phyloP scores from a whole-genome alignment of 2,329 filamentous ascomycete genomes.

The Fusarium paranaense region DNA sequence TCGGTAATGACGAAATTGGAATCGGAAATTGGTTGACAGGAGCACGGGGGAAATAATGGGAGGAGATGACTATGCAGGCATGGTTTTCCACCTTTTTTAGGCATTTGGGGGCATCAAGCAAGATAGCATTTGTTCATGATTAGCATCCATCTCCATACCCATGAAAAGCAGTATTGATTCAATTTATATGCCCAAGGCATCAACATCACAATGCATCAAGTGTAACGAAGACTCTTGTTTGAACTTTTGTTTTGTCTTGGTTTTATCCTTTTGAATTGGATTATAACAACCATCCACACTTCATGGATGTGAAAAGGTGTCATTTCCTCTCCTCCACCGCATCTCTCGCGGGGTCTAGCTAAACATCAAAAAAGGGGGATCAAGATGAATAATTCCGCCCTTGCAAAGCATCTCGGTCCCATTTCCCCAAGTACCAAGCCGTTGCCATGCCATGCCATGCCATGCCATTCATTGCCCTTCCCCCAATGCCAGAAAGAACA shows the following conservation, averaged over 20 bases:
- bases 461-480: background rate
- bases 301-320: constrained; percentile 8
- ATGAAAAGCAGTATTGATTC: background rate
- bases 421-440: constrained; percentile 12
- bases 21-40: constrained; percentile 11
- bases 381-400: background rate
- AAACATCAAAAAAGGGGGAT: constrained; percentile 1
- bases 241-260: background rate
- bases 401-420: constrained; percentile 1
- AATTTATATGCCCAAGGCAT: background rate
- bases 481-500: constrained; percentile 13
- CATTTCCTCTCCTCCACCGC: constrained; percentile 9
- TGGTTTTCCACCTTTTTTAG: constrained; percentile 23
- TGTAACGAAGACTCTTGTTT: background rate
- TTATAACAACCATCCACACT: constrained; percentile 4
- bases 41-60: constrained; percentile 11
- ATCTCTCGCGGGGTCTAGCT: constrained; percentile 21
- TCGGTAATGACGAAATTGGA: constrained; percentile 22
- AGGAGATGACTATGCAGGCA: constrained; percentile 38
- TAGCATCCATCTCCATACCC: constrained; percentile 7
- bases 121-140: constrained; percentile 7
- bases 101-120: background rate
- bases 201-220: background rate
- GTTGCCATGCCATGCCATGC: background rate
- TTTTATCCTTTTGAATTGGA: constrained; percentile 8